Base-by-base conservation (phyloP, 2,329 filamentous ascomycete genomes). In the Didymella pinodella region DNA sequence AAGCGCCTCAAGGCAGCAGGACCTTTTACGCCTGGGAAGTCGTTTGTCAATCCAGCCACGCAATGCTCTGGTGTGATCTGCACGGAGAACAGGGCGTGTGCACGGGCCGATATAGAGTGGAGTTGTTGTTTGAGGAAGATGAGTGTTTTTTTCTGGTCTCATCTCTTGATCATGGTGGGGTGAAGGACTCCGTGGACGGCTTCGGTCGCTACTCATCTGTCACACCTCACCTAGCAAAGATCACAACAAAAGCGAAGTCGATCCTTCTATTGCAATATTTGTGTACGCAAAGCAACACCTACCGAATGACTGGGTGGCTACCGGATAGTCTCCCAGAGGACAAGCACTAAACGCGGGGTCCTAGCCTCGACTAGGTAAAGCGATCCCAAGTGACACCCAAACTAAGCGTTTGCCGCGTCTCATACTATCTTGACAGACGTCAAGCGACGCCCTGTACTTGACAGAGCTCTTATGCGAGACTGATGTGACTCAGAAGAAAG, bases 351-450 rank as follows among this genome's bases (percentile, higher is more conserved):
- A 50, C 32, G 56, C 47, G 56, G 56, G 50, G 56, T 54, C 18
- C 34, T 49, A 54, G 32, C 47, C 34, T 50, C 16, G 26, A 59
- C 47, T 54, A 59, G 50, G 56, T n/a, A 59, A 54, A 29, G 38
- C 40, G 40, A 59, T 59, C 56, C 55, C 41, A 48, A 20, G 18
- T 25, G 18, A 26, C 29, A 34, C 26, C 14, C 18, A 40, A 45
- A 28, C 34, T 16, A 34, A 7, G 56, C 50, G 56, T 54, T 2
- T 59, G 10, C 45, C 38, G 56, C 56, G 56, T 59, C 18, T 54
- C 47, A 14, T 14, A 45, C 32, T 34, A 46, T 54, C 49, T 31
- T 29, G 56, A 40, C 28, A 18, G 26, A 49, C 11, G 14, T 31
- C 36, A 44, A 29, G 29, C 26, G 29, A 41, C 18, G 18, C 26